These are phyloP conservation scores for cucumber (Cucumis sativus) DNA, from an alignment of 306 rosid genomes.

Conservation along the genomic window DNA sequence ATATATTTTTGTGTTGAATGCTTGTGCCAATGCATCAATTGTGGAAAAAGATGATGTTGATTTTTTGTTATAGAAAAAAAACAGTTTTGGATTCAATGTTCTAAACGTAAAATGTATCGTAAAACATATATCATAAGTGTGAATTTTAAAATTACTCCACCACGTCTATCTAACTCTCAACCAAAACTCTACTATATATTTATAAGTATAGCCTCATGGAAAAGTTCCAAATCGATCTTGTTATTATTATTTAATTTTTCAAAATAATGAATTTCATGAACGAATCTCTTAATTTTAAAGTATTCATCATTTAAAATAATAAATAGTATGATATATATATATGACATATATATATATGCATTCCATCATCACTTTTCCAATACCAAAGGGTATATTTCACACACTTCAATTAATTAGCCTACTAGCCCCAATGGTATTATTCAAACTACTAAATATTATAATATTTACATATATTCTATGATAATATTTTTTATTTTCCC, in stretches of 20 bases:
- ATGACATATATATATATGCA: neutral
- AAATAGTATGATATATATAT: neutral
- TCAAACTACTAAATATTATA: neutral
- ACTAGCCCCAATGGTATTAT: conserved; percentile 8
- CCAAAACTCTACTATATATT: too few species aligned
- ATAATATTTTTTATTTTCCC: neutral
- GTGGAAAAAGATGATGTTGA: too few species aligned
- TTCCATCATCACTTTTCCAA: neutral
- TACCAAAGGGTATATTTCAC: neutral
- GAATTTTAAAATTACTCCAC: too few species aligned
- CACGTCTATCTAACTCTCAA: too few species aligned
- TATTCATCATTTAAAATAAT: neutral
- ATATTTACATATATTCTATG: neutral
- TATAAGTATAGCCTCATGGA: too few species aligned
- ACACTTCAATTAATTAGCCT: conserved; percentile 6
- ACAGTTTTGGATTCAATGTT: too few species aligned
- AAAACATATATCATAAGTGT: too few species aligned
- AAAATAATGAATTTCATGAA: neutral
- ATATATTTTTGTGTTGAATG: too few species aligned
- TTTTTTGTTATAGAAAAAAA: too few species aligned
- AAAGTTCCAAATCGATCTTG: too few species aligned
- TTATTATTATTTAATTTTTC: neutral
- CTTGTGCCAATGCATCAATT: too few species aligned
- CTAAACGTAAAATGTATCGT: too few species aligned
- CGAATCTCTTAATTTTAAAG: conserved; percentile 2